These are phyloP conservation scores for Fusarium pseudoanthophilum DNA, from an alignment of 2,329 filamentous ascomycete species.

Conservation along the genomic window DNA sequence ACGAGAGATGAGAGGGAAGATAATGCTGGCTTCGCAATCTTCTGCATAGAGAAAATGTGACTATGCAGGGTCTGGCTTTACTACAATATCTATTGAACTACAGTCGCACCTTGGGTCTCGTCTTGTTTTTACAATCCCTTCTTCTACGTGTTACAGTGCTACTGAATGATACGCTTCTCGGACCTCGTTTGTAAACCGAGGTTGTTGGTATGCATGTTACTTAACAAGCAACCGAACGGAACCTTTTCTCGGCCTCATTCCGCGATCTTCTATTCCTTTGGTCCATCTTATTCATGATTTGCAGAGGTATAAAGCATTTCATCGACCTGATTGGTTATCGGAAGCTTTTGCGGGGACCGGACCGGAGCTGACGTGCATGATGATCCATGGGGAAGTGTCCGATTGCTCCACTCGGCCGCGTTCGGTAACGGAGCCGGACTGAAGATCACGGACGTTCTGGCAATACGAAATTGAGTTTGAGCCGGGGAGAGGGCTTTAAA, in stretches of 20 bases:
- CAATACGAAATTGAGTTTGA: not conserved
- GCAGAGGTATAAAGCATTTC: no score
- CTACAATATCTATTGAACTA: not conserved
- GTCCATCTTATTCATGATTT: no score
- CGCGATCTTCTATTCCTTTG: accelerated
- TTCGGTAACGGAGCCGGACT: not conserved
- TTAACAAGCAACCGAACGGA: not conserved
- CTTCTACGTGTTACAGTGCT: not conserved
- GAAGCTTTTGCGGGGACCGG: not conserved
- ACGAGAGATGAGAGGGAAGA: not conserved
- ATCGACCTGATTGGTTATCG: not conserved
- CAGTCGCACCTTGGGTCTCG: no score
- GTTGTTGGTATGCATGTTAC: not conserved
- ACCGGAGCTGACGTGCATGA: not conserved
- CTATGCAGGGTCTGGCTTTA: not conserved
- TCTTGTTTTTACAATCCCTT: not conserved
- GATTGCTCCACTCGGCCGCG: not conserved
- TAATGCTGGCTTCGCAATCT: not conserved
- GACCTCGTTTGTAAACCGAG: not conserved
- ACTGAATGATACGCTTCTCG: not conserved
- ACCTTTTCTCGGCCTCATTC: not conserved
- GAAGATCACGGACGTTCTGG: not conserved
- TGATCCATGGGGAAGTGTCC: not conserved
- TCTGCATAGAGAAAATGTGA: not conserved
- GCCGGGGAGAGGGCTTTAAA: not conserved